Conservation (phyloP, 2,329 filamentous ascomycete species). For the Stagonosporopsis cucurbitacearum region DNA sequence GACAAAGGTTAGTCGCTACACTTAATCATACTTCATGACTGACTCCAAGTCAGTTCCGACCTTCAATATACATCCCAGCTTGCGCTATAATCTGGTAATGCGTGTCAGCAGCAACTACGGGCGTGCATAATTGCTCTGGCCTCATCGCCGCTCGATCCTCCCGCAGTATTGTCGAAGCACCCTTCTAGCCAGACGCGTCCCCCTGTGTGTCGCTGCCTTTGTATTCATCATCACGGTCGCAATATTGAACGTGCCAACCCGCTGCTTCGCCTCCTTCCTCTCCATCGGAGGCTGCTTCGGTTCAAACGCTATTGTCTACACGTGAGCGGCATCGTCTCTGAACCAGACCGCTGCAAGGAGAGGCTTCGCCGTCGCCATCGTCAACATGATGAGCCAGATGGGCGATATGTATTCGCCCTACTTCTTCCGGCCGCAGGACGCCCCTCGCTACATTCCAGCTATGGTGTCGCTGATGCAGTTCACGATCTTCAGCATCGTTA, state of each 20-base stretch:
- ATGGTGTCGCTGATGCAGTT: background rate
- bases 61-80: conserved; percentile 38
- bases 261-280: background rate
- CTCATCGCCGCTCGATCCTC: conserved; percentile 39
- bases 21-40: too few species aligned
- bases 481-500: background rate
- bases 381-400: background rate
- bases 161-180: background rate
- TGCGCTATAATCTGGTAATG: conserved; percentile 44
- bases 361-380: background rate
- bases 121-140: conserved; percentile 36
- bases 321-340: background rate
- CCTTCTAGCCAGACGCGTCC: too few species aligned
- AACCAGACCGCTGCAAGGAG: background rate
- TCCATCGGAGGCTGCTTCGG: background rate
- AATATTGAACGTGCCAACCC: too few species aligned
- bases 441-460: background rate
- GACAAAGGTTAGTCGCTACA: too few species aligned
- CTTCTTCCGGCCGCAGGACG: background rate
- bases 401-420: background rate
- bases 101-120: conserved; percentile 35
- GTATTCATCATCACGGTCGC: too few species aligned
- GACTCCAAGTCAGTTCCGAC: conserved; percentile 39
- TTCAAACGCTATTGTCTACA: background rate
- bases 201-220: too few species aligned